Base-by-base conservation (phyloP, 1,284 basidiomycete species). In the Psilocybe mexicana region DNA sequence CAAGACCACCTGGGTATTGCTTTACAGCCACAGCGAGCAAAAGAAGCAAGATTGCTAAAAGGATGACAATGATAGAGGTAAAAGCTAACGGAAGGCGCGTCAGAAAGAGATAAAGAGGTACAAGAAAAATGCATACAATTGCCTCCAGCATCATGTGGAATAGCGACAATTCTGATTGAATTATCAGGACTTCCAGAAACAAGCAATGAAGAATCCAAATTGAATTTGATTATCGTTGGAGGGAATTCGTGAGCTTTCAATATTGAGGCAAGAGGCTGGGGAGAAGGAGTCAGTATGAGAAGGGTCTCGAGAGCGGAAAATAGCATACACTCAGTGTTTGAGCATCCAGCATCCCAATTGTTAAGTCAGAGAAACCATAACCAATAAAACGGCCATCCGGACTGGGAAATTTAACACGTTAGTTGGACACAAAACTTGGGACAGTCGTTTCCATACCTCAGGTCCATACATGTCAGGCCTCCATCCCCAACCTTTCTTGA, bases 171-270 rank as follows among this genome's bases (percentile, higher is more conserved):
- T 26, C 96, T 86, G 25, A 98, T 78, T 1, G 90, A 88, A 70
- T 93, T 96, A 74, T 99, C 96, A 4, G 93, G 92, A 67, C 94
- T 94, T 3, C 92, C 95, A 4, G 93, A 94, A 24, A 95, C 83
- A n/a, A 99, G 82, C n/a, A 96, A 65, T 18, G 80, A 85, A 12
- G 89, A 89, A 3, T 85, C 79, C 0, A 94, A 90, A 70, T 91
- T 96, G 78, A 99, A 98, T 57, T 84, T 84, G 56, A 99, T 75
- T 1, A 90, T 88, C 0, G 96, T 99, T 1, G 94, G 86, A 2
- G 97, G 94, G 72, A 99, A 96, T 62, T 95, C 93, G 73, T 99
- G 97, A 0, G 96, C 92, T 71, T 94, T 92, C 49, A 98, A 79
- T 60, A 99, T 96, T 35, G 88, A 88, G 35, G 94, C 75, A 7